Base-by-base conservation (phyloP, 208 protist genomes). In the Borovskyia barvae region DNA sequence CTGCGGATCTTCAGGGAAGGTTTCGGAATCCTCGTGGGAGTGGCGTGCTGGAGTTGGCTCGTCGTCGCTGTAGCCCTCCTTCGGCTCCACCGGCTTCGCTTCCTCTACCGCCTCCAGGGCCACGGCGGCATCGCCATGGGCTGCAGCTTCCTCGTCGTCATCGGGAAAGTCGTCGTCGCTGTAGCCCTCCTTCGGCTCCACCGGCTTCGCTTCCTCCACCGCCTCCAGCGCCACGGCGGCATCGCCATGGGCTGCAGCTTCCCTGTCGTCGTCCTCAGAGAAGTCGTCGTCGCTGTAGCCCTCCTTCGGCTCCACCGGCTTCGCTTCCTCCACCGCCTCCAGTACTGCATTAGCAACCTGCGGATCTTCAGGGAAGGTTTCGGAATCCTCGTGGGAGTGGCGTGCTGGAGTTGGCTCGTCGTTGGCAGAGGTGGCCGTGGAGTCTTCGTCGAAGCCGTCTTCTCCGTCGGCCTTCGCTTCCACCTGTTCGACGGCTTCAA, bases 221-320 rank as follows among this genome's bases (percentile, higher is more conserved):
- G 28, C 56, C 35, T 53, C 32, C 5, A 5, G 14, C 48, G 39
- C 25, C 8, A 43, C 5, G 49, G 35, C 15, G 49, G 36, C 33
- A 55, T 26, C 35, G 33, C 33, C 33, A 14, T n/a, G n/a, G n/a
- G n/a, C n/a, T n/a, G n/a, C n/a, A n/a, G n/a, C n/a, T n/a, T n/a
- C n/a, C n/a, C n/a, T n/a, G n/a, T n/a, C n/a, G n/a, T 55, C 49
- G n/a, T 55, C 49, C 35, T 55, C 49, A n/a, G n/a, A n/a, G 22
- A 55, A 55, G 49, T 11, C 33, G 22, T 55, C 35, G 20, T 55
- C 49, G 33, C 36, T 36, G 33, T 55, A 41, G 40, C 29, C 53
- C 41, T 39, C 24, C 3, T 3, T 5, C 4, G 52, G 12, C 30
- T 33, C 29, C 52, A 28, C n/a, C 22, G n/a, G 24, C 39, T 59